A percentile compares a stretch with the other conserved stretches of the same genome.
Evolutionary conservation across 2,329 filamentous ascomycete species (phyloP).

Genomic region (Zasmidium angulare): DNA sequence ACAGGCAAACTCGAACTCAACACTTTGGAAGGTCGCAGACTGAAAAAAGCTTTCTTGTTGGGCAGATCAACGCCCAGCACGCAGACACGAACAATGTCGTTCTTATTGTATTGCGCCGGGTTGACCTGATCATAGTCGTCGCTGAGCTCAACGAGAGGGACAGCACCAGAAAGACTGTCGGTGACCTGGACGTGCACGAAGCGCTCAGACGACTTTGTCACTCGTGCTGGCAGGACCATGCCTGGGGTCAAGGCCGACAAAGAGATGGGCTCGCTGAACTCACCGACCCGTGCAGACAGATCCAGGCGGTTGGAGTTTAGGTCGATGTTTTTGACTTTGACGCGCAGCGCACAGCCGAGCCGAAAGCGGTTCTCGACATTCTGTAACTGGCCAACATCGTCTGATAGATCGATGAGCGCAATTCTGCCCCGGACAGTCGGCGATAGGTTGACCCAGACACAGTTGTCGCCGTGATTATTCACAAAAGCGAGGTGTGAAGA

Average conservation of each 20-base stretch:
- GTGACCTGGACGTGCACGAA: constrained; percentile 84
- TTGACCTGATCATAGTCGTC: constrained; percentile 85
- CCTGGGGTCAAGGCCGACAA: constrained; percentile 73
- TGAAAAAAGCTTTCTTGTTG: constrained; percentile 83
- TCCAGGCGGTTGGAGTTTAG: constrained; percentile 73
- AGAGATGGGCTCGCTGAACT: constrained; percentile 55
- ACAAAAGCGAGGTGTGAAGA: constrained; percentile 78
- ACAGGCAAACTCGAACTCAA: constrained; percentile 81
- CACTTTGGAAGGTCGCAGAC: constrained; percentile 81
- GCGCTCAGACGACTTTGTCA: constrained; percentile 83
- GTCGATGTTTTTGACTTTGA: constrained; percentile 75
- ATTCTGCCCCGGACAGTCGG: constrained; percentile 85
- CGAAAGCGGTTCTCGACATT: constrained; percentile 80
- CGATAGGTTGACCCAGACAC: constrained; percentile 86
- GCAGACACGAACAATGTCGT: constrained; percentile 85
- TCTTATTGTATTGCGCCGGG: constrained; percentile 72
- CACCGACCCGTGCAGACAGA: constrained; percentile 50
- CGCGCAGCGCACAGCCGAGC: constrained; percentile 81
- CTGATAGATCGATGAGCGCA: constrained; percentile 77
- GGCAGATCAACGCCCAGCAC: constrained; percentile 74
- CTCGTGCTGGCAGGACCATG: constrained; percentile 76
- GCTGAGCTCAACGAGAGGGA: constrained; percentile 77
- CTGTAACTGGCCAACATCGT: constrained; percentile 76
- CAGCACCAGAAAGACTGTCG: constrained; percentile 73
- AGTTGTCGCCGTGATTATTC: constrained; percentile 80